Evolutionary conservation across 2,329 filamentous ascomycete species (phyloP).

Genomic region (Pestalotiopsis sp.): DNA sequence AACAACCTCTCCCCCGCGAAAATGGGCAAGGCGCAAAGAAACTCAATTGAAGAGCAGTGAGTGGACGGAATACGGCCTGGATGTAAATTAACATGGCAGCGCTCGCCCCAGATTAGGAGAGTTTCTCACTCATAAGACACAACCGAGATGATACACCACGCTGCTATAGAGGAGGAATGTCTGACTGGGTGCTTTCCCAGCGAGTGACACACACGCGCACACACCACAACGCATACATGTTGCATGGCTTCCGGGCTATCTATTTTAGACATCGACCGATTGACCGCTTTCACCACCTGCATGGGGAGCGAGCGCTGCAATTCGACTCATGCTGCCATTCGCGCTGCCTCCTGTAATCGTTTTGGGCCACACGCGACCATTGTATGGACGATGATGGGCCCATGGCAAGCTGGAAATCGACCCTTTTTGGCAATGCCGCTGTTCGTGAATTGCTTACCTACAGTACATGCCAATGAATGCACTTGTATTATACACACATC

Average conservation of each 20-base stretch:
- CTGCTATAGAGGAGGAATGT: background rate
- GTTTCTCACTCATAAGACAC: conserved; percentile 1
- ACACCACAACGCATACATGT: background rate
- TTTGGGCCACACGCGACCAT: background rate
- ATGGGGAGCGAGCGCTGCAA: background rate
- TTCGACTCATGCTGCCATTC: background rate
- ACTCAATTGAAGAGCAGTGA: background rate
- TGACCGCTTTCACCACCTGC: too few relatives aligned
- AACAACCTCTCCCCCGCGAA: background rate
- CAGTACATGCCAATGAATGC: background rate
- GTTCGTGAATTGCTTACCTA: conserved; percentile 1
- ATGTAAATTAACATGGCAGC: background rate
- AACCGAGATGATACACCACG: background rate
- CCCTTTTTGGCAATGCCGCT: conserved; percentile 4
- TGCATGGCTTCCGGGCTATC: too few relatives aligned
- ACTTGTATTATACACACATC: too few relatives aligned
- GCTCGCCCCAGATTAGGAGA: background rate
- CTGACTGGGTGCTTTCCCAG: too few relatives aligned
- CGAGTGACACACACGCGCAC: background rate
- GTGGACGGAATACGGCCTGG: background rate
- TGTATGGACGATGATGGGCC: background rate
- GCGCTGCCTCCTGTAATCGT: background rate
- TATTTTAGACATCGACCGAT: too few relatives aligned
- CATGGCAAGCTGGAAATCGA: background rate
- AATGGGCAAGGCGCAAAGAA: background rate